These are phyloP conservation scores for Pseudogymnoascus sp. DNA, from an alignment of 2,329 filamentous ascomycete genomes.

Conservation along the genomic window DNA sequence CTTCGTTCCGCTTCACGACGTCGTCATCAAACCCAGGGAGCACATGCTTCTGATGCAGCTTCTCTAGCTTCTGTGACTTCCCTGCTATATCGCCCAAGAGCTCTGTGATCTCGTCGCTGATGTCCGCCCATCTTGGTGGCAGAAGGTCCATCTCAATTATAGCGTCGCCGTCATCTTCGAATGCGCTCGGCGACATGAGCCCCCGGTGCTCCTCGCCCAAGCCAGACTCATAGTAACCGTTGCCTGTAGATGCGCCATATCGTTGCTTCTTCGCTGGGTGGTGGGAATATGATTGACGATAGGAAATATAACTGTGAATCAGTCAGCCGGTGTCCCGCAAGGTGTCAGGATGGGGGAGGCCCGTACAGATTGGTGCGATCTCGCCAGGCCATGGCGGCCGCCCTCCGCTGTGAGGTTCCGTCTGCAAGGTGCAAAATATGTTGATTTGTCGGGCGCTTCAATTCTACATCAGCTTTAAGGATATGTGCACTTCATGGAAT, in stretches of 20 bases:
- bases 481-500: conserved; percentile 4
- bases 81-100: conserved; percentile 71
- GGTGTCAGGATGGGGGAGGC: conserved; percentile 20
- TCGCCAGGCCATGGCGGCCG: conserved; percentile 79
- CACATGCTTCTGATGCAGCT: conserved; percentile 94
- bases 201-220: conserved; percentile 66
- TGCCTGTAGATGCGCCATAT: conserved; percentile 43
- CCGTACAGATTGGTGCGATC: conserved; percentile 96
- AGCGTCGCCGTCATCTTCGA: conserved; percentile 81
- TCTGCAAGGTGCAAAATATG: conserved; percentile 8
- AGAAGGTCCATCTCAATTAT: conserved; percentile 98
- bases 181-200: conserved; percentile 73
- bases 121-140: conserved; percentile 90
- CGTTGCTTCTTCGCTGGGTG: conserved; percentile 82
- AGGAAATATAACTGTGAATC: conserved; percentile 79
- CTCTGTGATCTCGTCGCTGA: conserved; percentile 89
- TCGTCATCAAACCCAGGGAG: conserved; percentile 96
- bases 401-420: conserved; percentile 5
- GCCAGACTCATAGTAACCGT: conserved; percentile 56
- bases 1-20: conserved; percentile 77
- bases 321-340: conserved; percentile 28
- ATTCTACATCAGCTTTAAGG: not conserved
- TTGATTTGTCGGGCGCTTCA: not conserved
- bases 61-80: conserved; percentile 79
- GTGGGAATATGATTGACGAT: conserved; percentile 96